phyloP scores from a whole-genome alignment of 192 early-diverging fungal species.

The Pilobolus umbonatus region DNA sequence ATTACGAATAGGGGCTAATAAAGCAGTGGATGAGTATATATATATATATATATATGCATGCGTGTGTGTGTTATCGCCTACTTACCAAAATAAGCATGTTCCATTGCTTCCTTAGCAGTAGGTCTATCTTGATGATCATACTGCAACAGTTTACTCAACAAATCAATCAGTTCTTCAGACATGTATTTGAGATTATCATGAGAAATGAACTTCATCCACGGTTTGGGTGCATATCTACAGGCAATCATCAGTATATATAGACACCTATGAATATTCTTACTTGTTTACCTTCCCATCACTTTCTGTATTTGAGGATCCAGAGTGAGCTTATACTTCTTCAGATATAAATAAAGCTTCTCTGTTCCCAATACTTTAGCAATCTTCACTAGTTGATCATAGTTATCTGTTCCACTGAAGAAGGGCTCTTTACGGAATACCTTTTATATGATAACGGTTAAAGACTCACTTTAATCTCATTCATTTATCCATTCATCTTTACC shows the following conservation, averaged over 20 bases:
- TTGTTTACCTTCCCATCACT: constrained; percentile 61
- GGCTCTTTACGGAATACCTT: constrained; percentile 98
- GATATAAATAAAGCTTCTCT: constrained; percentile 84
- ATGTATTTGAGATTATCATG: constrained; percentile 80
- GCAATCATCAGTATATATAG: neutral
- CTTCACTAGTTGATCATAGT: constrained; percentile 98
- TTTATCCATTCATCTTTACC: constrained; percentile 44
- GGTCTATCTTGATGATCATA: constrained; percentile 91
- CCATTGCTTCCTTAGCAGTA: constrained; percentile 84
- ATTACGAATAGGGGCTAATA: constrained; percentile 3
- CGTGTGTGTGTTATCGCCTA: too few species aligned
- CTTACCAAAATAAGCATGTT: constrained; percentile 68
- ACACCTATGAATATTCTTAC: neutral
- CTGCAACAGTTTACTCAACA: constrained; percentile 81
- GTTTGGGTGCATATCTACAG: constrained; percentile 60
- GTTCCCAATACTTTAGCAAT: constrained; percentile 97
- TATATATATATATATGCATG: neutral
- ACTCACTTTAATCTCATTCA: neutral
- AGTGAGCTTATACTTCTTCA: constrained; percentile 93
- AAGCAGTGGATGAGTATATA: neutral
- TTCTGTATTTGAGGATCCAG: constrained; percentile 87
- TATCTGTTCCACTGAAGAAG: constrained; percentile 98
- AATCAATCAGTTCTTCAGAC: constrained; percentile 78
- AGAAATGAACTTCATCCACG: constrained; percentile 82
- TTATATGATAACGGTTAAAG: neutral